These are phyloP conservation scores for Scopulariopsis brevicaulis DNA, from an alignment of 2,329 filamentous ascomycete species.

Conservation along the genomic window DNA sequence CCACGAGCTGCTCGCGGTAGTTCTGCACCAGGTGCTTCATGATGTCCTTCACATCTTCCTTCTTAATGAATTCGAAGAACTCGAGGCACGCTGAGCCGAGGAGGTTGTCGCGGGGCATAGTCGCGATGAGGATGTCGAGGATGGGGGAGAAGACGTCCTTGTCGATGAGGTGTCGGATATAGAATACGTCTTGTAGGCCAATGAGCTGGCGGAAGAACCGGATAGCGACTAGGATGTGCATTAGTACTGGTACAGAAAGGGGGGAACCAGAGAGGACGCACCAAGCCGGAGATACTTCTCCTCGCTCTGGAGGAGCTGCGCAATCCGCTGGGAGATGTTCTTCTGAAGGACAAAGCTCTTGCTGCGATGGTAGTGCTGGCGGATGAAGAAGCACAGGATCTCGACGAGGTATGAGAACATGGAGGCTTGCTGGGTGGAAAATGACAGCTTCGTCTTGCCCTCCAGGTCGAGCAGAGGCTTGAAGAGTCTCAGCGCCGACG, in stretches of 20 bases:
- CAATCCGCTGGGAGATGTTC: conserved; percentile 65
- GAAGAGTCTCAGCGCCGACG: conserved; percentile 76
- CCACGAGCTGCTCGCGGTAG: conserved; percentile 65
- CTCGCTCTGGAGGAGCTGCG: conserved; percentile 68
- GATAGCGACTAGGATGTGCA: conserved; percentile 52
- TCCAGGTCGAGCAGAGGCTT: conserved; percentile 76
- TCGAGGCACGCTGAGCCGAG: conserved; percentile 90
- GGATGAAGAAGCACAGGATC: conserved; percentile 85
- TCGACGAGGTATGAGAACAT: conserved; percentile 87
- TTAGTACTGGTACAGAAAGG: conserved; percentile 6
- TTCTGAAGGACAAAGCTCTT: conserved; percentile 81
- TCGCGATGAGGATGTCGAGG: conserved; percentile 70
- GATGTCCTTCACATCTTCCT: conserved; percentile 69
- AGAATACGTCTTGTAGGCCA: conserved; percentile 80
- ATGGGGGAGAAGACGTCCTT: conserved; percentile 76
- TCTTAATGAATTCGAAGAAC: conserved; percentile 82
- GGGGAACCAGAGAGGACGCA: conserved; percentile 28
- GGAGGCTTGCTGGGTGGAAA: conserved; percentile 76
- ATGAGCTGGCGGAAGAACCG: conserved; percentile 89
- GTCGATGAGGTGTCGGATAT: conserved; percentile 73
- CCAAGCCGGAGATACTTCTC: conserved; percentile 91
- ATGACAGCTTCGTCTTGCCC: conserved; percentile 52
- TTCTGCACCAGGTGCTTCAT: conserved; percentile 77
- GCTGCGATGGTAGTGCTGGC: conserved; percentile 75
- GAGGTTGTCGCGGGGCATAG: conserved; percentile 85